Base-by-base conservation (phyloP, 441 rosid genomes). In the Hura crepitans region DNA sequence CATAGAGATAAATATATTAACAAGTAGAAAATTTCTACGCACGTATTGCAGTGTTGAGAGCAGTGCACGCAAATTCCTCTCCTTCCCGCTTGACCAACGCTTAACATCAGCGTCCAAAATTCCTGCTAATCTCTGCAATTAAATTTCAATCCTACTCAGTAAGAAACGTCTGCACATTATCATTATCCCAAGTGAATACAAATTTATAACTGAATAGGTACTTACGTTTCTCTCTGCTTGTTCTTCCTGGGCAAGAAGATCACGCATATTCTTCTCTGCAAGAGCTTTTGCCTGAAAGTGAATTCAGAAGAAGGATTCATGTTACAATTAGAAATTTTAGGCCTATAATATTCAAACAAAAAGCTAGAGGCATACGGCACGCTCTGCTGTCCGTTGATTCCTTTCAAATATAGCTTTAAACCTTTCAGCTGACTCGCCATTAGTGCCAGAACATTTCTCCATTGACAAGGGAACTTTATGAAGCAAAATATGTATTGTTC, bases 1-100 rank as follows among this genome's bases (percentile, higher is more conserved):
- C 0, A 49, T 22, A 25, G 2, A 15, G 15, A 60, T 3, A 22
- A 4, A 39, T n/a, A 66, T 33, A 65, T 53, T 64, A 49, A 69
- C 20, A n/a, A 30, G 49, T 47, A 55, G 62, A 51, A 75, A 62
- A 47, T 43, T 43, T 25, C 57, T 30, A 76, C 79, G 23, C 88
- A 95, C 99, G 74, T 87, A 92, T 84, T 92, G 97, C 30, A 92
- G 86, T 1, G 99, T 95, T 53, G 99, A 95, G 61, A 95, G 89
- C 73, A 95, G 77, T 25, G 97, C 97, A 12, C 97, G 99, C 83
- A 95, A 76, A 80, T 95, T 95, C 72, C 85, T 85, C 39, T 87
- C 90, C 81, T 95, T 95, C 77, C 97, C 97, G 53, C 79, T 83
- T 22, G 97, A 87, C 99, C 99, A 95, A 70, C 99, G 90, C 77